Conservation (phyloP, 2,329 filamentous ascomycete species). For the Phyllosticta capitalensis region DNA sequence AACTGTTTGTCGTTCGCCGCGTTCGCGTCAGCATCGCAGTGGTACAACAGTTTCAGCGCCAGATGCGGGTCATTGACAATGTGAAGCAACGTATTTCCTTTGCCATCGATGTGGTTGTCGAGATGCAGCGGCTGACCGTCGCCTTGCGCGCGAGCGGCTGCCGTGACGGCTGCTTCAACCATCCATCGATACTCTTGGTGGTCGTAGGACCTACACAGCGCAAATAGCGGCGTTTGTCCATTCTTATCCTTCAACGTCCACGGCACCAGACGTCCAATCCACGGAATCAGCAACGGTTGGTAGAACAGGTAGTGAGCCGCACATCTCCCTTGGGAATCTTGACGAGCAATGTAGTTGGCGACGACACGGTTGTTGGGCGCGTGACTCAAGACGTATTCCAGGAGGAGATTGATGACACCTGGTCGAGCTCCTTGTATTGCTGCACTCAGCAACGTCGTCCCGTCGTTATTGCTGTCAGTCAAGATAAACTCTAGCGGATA, state of each 20-base stretch:
- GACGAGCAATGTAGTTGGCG: constrained; percentile 58
- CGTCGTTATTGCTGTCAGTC: constrained; percentile 79
- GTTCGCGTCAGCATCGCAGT: constrained; percentile 92
- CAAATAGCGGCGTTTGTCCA: constrained; percentile 94
- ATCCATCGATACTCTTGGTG: constrained; percentile 78
- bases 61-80: constrained; percentile 82
- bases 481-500: constrained; percentile 64
- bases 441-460: constrained; percentile 79
- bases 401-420: constrained; percentile 63
- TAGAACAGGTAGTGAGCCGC: constrained; percentile 96
- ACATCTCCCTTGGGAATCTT: constrained; percentile 80
- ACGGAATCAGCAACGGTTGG: constrained; percentile 67
- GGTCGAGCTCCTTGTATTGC: constrained; percentile 76
- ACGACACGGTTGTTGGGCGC: constrained; percentile 48
- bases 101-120: constrained; percentile 84
- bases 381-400: constrained; percentile 56
- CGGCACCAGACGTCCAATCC: constrained; percentile 67
- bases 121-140: constrained; percentile 76
- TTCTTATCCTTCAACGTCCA: constrained; percentile 93
- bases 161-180: constrained; percentile 71
- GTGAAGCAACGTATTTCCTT: constrained; percentile 92
- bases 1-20: constrained; percentile 91
- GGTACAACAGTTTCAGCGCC: constrained; percentile 63
- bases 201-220: constrained; percentile 89
- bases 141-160: constrained; percentile 63